phyloP scores from a whole-genome alignment of 179 eudicot species.

The Silene coronaria region DNA sequence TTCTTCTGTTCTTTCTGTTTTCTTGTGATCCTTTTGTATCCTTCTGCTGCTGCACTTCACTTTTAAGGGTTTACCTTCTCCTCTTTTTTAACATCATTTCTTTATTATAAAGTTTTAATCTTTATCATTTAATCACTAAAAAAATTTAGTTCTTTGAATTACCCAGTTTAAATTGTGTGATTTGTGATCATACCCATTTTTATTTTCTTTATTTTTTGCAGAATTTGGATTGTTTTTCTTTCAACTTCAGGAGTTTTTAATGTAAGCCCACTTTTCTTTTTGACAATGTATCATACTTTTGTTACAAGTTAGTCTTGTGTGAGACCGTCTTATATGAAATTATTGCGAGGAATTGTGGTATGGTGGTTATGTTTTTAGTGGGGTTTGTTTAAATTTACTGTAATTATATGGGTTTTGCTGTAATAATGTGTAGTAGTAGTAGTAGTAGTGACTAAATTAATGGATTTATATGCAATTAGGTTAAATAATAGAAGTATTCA shows the following conservation, averaged over 20 bases:
- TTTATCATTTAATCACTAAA: neutral
- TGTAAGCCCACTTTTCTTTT: slow-evolving; percentile 20
- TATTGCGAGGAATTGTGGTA: neutral
- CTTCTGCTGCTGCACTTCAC: slow-evolving; percentile 2
- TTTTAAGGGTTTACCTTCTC: slow-evolving; percentile 5
- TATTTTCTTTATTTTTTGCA: slow-evolving; percentile 11
- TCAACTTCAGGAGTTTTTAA: neutral
- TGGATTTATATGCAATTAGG: too few species aligned
- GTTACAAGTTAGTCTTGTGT: neutral
- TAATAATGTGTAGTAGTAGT: too few species aligned
- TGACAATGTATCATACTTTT: neutral
- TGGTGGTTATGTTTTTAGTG: neutral
- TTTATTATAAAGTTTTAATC: neutral
- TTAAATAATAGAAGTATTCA: too few species aligned
- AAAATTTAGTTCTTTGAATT: too few species aligned
- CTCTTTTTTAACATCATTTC: too few species aligned
- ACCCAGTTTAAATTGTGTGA: slow-evolving; percentile 17
- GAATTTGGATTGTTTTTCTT: slow-evolving; percentile 5
- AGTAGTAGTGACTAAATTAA: too few species aligned
- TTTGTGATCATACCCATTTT: slow-evolving; percentile 22
- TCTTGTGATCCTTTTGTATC: slow-evolving; percentile 13
- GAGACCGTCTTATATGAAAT: too few species aligned
- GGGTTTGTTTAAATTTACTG: slow-evolving; percentile 11
- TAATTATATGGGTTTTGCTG: slow-evolving; percentile 15
- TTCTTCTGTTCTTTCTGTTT: slow-evolving; percentile 6